Conservation (phyloP, 2,329 filamentous ascomycete species). For the Phialophora chinensis region DNA sequence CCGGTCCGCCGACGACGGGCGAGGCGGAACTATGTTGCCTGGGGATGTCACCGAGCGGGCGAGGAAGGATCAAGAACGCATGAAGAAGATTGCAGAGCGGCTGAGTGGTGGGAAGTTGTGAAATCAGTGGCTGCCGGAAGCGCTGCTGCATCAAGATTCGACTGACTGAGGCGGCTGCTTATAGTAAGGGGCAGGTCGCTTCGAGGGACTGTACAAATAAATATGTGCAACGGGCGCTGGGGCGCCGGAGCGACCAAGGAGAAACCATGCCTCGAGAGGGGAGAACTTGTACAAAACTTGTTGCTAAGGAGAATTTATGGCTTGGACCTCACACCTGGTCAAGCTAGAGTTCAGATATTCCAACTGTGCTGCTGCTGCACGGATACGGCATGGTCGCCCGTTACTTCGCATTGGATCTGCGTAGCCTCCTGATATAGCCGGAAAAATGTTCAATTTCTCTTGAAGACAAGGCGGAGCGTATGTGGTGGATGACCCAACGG, state of each 20-base stretch:
- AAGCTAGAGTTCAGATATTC: neutral
- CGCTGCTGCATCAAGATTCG: neutral
- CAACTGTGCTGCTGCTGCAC: neutral
- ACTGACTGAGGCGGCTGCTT: neutral
- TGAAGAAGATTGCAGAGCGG: constrained; percentile 69
- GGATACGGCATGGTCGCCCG: neutral
- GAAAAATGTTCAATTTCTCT: neutral
- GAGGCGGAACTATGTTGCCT: constrained; percentile 27
- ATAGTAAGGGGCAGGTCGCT: neutral
- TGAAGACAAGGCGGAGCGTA: neutral
- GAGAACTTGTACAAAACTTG: neutral
- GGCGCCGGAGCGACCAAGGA: neutral
- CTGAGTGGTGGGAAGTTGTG: constrained; percentile 70
- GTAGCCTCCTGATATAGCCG: neutral
- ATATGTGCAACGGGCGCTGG: neutral
- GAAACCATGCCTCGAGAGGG: neutral
- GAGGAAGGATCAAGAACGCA: constrained; percentile 57
- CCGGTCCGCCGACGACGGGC: constrained; percentile 25
- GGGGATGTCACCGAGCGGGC: constrained; percentile 42
- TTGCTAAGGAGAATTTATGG: neutral
- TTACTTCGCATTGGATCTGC: neutral
- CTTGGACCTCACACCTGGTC: neutral
- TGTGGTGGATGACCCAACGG: neutral
- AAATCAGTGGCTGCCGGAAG: too few relatives aligned
- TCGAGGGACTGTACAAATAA: neutral